A percentile compares a stretch with the other conserved stretches of the same genome.
Conservation (phyloP, 768 basidiomycete genomes). For the Suillus spraguei region DNA sequence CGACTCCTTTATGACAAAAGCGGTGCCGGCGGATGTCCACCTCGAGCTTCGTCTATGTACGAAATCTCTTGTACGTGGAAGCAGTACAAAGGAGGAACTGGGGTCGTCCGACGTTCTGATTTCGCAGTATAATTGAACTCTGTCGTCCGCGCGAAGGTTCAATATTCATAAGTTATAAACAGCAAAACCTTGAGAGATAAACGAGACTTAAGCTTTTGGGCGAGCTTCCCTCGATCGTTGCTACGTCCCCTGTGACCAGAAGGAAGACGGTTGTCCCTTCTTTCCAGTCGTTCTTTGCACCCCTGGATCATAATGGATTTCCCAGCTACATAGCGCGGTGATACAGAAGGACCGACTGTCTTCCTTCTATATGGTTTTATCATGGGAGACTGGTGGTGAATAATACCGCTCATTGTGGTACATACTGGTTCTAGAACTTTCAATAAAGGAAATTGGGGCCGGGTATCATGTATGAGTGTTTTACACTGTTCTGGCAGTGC, state of each 20-base stretch:
- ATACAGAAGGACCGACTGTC: neutral
- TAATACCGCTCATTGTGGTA: neutral
- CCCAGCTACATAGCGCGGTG: neutral
- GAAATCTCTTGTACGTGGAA: neutral
- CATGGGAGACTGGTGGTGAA: neutral
- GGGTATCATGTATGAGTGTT: no score
- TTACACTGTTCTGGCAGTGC: no score
- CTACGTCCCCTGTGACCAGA: neutral
- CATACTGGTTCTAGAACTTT: neutral
- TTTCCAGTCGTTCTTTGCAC: neutral
- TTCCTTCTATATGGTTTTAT: neutral
- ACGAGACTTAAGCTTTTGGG: neutral
- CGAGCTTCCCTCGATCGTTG: neutral
- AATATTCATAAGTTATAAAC: neutral
- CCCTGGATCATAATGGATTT: neutral
- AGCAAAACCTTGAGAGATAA: neutral
- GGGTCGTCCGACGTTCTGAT: neutral
- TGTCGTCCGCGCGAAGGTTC: neutral
- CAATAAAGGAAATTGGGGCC: neutral
- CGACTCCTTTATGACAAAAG: neutral
- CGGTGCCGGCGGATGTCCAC: neutral
- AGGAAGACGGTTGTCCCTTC: neutral
- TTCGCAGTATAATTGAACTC: slow-evolving; percentile 4
- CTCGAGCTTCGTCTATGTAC: neutral
- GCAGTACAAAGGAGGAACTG: neutral